Conservation (phyloP, 179 eudicot genomes). For the Spinacia oleracea region DNA sequence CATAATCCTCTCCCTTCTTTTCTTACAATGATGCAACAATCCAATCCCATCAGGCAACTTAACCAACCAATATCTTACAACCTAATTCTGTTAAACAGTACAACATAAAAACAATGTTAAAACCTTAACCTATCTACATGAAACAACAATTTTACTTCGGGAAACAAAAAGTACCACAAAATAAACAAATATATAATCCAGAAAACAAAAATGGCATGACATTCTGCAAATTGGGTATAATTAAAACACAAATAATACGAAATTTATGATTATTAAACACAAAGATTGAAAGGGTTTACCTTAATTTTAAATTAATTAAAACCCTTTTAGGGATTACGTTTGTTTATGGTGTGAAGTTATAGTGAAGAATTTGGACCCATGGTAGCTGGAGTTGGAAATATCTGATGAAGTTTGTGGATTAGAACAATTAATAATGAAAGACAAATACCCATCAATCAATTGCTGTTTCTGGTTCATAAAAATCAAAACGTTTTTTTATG, state of each 20-base stretch:
- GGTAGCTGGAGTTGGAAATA: conserved; percentile 31
- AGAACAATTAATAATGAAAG: conserved; percentile 27
- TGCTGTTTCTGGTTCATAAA: conserved; percentile 21
- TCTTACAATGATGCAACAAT: conserved; percentile 27
- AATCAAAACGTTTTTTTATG: neutral
- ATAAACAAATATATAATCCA: neutral
- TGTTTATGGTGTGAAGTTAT: conserved; percentile 8
- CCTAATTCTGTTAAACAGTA: conserved; percentile 19
- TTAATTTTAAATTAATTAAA: too few relatives aligned
- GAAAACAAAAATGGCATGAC: too few relatives aligned
- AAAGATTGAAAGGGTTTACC: neutral
- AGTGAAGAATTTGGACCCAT: conserved; percentile 17
- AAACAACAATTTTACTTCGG: too few relatives aligned
- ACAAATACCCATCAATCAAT: conserved; percentile 35
- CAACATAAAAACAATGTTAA: too few relatives aligned
- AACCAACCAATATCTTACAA: conserved; percentile 27
- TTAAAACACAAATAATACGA: neutral
- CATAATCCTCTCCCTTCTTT: conserved; percentile 40
- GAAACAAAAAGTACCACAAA: neutral
- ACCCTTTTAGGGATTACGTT: neutral
- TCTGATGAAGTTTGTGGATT: conserved; percentile 31
- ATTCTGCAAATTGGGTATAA: neutral
- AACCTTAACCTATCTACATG: too few relatives aligned
- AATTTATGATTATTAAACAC: too few relatives aligned
- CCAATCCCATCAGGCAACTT: conserved; percentile 72